A percentile compares a stretch with the other conserved stretches of the same genome.
Conservation (phyloP, 345 rosid genomes). For the Camelina neglecta region DNA sequence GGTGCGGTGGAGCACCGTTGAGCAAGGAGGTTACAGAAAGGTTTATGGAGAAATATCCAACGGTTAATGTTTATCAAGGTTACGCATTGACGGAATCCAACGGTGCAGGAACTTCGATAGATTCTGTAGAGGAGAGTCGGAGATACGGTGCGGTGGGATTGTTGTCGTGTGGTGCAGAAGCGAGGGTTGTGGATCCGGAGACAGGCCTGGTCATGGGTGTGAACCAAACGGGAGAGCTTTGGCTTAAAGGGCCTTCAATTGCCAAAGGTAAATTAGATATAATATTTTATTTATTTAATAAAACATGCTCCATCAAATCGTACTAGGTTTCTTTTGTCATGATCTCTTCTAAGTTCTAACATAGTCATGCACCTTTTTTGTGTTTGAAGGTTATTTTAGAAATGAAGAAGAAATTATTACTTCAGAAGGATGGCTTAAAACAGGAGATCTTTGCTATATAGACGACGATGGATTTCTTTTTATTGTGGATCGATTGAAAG, state of each 20-base stretch:
- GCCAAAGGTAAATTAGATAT: constrained; percentile 15
- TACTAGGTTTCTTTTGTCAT: too few species aligned
- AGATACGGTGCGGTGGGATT: constrained; percentile 22
- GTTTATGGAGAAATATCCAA: constrained; percentile 60
- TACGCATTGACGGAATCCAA: constrained; percentile 82
- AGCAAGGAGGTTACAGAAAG: constrained; percentile 76
- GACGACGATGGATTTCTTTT: constrained; percentile 82
- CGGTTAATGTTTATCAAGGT: constrained; percentile 63
- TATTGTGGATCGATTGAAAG: constrained; percentile 80
- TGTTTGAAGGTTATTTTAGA: constrained; percentile 62
- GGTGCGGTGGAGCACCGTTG: constrained; percentile 86
- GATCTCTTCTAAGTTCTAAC: too few species aligned
- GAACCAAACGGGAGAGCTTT: constrained; percentile 70
- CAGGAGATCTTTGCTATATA: constrained; percentile 85
- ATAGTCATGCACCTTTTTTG: neutral
- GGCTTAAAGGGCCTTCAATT: constrained; percentile 50
- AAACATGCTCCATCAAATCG: too few species aligned
- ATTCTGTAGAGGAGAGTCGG: constrained; percentile 66
- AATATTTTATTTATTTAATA: too few species aligned
- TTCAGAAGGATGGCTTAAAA: constrained; percentile 83
- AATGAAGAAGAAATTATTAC: constrained; percentile 64
- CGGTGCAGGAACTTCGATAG: constrained; percentile 70
- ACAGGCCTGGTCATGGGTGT: constrained; percentile 20
- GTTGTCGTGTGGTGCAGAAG: constrained; percentile 21
- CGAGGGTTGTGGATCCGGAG: constrained; percentile 1